phyloP scores from a whole-genome alignment of 2,329 filamentous ascomycete species.

The Salinomyces thailandicus region DNA sequence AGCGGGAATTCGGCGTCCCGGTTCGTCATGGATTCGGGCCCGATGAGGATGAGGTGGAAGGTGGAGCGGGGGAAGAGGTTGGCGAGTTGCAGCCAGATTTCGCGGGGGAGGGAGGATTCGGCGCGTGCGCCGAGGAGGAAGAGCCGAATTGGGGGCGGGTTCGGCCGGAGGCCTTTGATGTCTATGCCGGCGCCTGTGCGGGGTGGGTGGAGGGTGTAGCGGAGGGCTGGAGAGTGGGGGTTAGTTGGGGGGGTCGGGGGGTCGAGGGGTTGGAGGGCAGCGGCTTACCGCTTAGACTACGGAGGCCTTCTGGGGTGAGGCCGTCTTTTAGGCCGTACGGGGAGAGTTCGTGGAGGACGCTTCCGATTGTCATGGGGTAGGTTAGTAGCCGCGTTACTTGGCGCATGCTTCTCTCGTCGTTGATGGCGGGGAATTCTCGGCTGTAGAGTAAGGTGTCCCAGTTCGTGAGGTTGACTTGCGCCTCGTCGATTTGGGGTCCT shows the following conservation, averaged over 20 bases:
- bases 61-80: constrained; percentile 88
- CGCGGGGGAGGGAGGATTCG: constrained; percentile 89
- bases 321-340: constrained; percentile 77
- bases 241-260: background rate
- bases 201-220: constrained; percentile 87
- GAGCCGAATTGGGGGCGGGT: constrained; percentile 77
- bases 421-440: constrained; percentile 79
- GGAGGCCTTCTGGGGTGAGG: constrained; percentile 77
- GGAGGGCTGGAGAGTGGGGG: constrained; percentile 55
- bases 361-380: constrained; percentile 85
- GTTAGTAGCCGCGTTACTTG: constrained; percentile 89
- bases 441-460: constrained; percentile 98
- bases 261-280: background rate
- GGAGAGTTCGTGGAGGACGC: constrained; percentile 85
- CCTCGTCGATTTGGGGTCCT: constrained; percentile 79
- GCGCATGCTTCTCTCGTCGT: constrained; percentile 79
- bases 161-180: constrained; percentile 69
- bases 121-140: constrained; percentile 92
- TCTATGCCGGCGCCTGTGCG: constrained; percentile 61
- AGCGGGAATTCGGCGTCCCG: constrained; percentile 87
- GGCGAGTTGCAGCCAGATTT: constrained; percentile 89
- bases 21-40: constrained; percentile 90
- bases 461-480: constrained; percentile 91
- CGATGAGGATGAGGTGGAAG: constrained; percentile 88
- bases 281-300: constrained; percentile 75